These are phyloP conservation scores for Hyparrhenia diplandra DNA, from an alignment of 176 grass and related monocot species.

Conservation along the genomic window DNA sequence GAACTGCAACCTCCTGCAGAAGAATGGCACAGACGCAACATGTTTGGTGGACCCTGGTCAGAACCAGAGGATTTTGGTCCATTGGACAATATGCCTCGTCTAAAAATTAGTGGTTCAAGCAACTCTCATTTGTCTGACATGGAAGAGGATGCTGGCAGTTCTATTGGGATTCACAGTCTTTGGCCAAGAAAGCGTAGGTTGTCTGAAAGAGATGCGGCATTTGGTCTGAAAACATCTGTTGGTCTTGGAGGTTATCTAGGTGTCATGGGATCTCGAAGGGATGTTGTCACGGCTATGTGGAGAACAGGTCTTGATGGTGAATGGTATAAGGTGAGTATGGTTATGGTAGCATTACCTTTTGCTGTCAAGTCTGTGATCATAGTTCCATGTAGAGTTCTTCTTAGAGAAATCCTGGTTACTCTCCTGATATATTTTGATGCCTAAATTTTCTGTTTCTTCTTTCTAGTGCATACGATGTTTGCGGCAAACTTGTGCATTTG, in stretches of 20 bases:
- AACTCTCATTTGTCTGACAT: slow-evolving; percentile 43
- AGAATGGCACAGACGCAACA: slow-evolving; percentile 98
- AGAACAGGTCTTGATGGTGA: slow-evolving; percentile 88
- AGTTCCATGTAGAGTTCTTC: neutral
- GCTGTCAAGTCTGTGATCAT: neutral
- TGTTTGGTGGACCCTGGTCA: slow-evolving; percentile 99
- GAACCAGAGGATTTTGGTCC: slow-evolving; percentile 87
- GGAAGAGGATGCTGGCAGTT: slow-evolving; percentile 49
- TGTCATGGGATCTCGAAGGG: slow-evolving; percentile 96
- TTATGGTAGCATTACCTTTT: slow-evolving; percentile 1
- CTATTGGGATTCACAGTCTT: slow-evolving; percentile 55
- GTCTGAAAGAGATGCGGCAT: slow-evolving; percentile 96
- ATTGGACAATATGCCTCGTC: slow-evolving; percentile 64
- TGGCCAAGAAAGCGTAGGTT: slow-evolving; percentile 95
- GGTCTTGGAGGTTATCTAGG: slow-evolving; percentile 93
- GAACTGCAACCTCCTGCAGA: slow-evolving; percentile 95
- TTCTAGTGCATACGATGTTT: slow-evolving; percentile 90
- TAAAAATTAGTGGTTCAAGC: slow-evolving; percentile 56
- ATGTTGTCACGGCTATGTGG: slow-evolving; percentile 92
- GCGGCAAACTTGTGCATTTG: slow-evolving; percentile 92
- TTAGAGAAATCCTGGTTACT: neutral
- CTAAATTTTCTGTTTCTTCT: neutral
- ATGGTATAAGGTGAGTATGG: slow-evolving; percentile 86
- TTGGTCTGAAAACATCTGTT: slow-evolving; percentile 96
- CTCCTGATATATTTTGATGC: neutral